Percentiles rank a stretch among this genome's conserved stretches.
These are phyloP conservation scores for Cutaneotrichosporon mucoides DNA, from an alignment of 1,284 basidiomycete species.

Conservation along the genomic window DNA sequence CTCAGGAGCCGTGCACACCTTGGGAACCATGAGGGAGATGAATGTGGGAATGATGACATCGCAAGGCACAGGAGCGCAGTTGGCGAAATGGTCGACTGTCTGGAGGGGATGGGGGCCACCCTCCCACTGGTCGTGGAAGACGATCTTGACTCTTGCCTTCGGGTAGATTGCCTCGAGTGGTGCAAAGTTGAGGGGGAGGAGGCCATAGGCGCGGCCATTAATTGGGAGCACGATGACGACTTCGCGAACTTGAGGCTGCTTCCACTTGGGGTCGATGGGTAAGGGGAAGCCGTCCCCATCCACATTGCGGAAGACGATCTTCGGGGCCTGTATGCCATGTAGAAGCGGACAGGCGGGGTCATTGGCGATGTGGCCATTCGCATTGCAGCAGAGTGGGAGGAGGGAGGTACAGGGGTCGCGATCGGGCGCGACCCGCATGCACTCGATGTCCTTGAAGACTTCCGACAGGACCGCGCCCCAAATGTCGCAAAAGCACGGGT, in stretches of 20 bases:
- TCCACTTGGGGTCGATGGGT: not conserved
- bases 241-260: not conserved
- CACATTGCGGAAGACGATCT: constrained; percentile 6
- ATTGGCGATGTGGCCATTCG: too few species aligned
- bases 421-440: too few species aligned
- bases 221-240: not conserved
- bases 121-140: not conserved
- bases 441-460: too few species aligned
- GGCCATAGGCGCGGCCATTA: not conserved
- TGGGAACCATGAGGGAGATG: not conserved
- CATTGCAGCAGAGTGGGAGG: too few species aligned
- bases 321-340: not conserved
- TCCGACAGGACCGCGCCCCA: too few species aligned
- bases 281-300: not conserved
- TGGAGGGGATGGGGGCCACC: not conserved
- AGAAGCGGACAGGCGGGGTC: not conserved
- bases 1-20: too few species aligned
- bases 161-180: not conserved
- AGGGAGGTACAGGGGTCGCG: too few species aligned
- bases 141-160: not conserved
- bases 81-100: too few species aligned
- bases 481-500: too few species aligned
- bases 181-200: too few species aligned
- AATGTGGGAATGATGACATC: not conserved
- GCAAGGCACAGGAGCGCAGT: too few species aligned